phyloP scores from a whole-genome alignment of 228 moss, liverwort and hornwort species.

The Sphagnum magellanicum region DNA sequence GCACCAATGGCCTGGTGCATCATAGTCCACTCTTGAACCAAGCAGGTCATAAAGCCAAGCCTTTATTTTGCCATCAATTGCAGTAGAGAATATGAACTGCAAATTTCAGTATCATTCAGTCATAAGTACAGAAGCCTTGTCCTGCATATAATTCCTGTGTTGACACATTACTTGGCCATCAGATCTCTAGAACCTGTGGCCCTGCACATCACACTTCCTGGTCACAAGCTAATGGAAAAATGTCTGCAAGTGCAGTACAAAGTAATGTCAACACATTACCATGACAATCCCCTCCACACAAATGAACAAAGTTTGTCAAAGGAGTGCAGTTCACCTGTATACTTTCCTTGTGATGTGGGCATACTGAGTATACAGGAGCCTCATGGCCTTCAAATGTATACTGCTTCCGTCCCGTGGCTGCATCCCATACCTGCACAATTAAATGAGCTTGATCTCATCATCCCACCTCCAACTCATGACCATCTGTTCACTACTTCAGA shows the following conservation, averaged over 20 bases:
- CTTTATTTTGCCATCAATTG: slow-evolving; percentile 98
- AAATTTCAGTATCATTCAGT: slow-evolving; percentile 2
- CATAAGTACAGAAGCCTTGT: not conserved
- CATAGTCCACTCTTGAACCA: slow-evolving; percentile 96
- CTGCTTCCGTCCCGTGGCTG: slow-evolving; percentile 72
- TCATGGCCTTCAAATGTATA: slow-evolving; percentile 97
- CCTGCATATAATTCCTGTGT: not conserved
- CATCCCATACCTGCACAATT: slow-evolving; percentile 79
- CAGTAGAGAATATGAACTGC: slow-evolving; percentile 98
- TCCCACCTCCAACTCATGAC: no score
- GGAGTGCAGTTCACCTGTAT: slow-evolving; percentile 55
- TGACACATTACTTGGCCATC: no score
- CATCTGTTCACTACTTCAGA: no score
- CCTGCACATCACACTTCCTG: no score
- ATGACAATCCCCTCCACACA: no score
- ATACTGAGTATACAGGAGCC: slow-evolving; percentile 94
- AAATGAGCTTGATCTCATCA: no score
- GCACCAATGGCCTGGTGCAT: slow-evolving; percentile 99
- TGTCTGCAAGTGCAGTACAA: no score
- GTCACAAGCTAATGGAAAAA: no score
- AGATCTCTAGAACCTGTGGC: no score
- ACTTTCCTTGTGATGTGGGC: slow-evolving; percentile 97
- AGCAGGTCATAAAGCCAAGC: slow-evolving; percentile 94
- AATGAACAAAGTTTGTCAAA: not conserved
- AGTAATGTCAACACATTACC: no score